Evolutionary conservation across 805 yeast species (phyloP).

Genomic region (Candida koratica): DNA sequence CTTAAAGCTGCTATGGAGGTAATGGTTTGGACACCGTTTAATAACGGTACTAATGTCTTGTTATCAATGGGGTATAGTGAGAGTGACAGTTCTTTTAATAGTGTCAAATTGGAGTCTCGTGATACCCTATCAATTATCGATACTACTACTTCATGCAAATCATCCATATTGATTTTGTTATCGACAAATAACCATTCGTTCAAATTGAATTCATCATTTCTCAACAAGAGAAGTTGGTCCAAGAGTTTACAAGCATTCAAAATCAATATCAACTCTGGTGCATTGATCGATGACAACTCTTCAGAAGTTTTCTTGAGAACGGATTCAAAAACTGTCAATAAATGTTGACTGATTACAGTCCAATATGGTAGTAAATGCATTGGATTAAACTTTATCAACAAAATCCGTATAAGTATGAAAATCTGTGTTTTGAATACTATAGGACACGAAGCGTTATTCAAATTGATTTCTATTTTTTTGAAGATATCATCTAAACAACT

Average conservation of each 20-base stretch:
- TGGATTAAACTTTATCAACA: slow-evolving; percentile 59
- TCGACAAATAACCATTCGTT: slow-evolving; percentile 83
- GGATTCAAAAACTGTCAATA: slow-evolving; percentile 44
- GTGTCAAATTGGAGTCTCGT: slow-evolving; percentile 25
- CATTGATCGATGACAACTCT: slow-evolving; percentile 25
- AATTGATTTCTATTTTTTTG: slow-evolving; percentile 32
- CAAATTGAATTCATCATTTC: slow-evolving; percentile 71
- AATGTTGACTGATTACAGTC: slow-evolving; percentile 60
- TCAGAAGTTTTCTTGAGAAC: slow-evolving; percentile 22
- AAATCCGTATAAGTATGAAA: slow-evolving; percentile 58
- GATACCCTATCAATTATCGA: slow-evolving; percentile 51
- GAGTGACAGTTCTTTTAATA: slow-evolving; percentile 34
- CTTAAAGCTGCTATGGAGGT: slow-evolving; percentile 46
- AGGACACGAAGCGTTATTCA: slow-evolving; percentile 27
- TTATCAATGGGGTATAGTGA: slow-evolving; percentile 31
- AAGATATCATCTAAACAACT: slow-evolving; percentile 47
- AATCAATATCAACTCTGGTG: slow-evolving; percentile 38
- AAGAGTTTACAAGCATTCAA: slow-evolving; percentile 71
- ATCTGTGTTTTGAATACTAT: slow-evolving; percentile 39
- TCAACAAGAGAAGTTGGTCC: slow-evolving; percentile 65
- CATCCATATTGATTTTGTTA: slow-evolving; percentile 55
- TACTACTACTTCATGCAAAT: slow-evolving; percentile 22
- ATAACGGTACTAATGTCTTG: slow-evolving; percentile 40
- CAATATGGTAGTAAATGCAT: slow-evolving; percentile 66
- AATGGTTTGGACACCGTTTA: slow-evolving; percentile 40